A percentile compares a stretch with the other conserved stretches of the same genome.
Conservation (phyloP, 2,329 filamentous ascomycete genomes). For the Drechslerella coelobrocha region DNA sequence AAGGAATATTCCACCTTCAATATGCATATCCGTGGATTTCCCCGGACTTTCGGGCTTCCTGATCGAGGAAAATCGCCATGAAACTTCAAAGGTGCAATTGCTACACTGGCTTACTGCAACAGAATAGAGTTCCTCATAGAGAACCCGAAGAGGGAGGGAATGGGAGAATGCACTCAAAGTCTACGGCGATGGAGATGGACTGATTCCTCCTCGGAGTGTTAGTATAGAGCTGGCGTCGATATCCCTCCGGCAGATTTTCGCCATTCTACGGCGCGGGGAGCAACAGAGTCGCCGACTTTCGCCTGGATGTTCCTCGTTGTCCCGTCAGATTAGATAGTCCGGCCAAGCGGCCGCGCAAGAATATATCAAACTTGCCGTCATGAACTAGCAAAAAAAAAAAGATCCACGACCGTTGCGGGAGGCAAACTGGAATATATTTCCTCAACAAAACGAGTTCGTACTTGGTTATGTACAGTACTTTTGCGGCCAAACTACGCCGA, state of each 20-base stretch:
- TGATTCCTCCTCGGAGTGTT: neutral
- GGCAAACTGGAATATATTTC: neutral
- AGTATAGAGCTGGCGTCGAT: neutral
- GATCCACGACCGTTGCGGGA: neutral
- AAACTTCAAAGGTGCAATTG: neutral
- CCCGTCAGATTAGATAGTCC: constrained; percentile 34
- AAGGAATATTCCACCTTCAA: neutral
- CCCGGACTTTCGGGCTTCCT: constrained; percentile 28
- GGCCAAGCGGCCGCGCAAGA: constrained; percentile 14
- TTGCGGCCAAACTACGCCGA: too few species aligned
- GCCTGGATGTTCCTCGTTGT: constrained; percentile 26
- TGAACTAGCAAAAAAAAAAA: constrained; percentile 2
- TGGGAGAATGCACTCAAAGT: too few species aligned
- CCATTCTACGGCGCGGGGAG: constrained; percentile 35
- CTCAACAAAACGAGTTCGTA: too few species aligned
- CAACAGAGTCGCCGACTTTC: constrained; percentile 46
- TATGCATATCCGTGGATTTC: neutral
- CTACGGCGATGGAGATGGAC: neutral
- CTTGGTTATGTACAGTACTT: too few species aligned
- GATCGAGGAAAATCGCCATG: constrained; percentile 30
- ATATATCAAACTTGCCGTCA: neutral
- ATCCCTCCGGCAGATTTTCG: too few species aligned
- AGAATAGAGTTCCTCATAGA: too few species aligned
- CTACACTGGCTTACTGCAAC: too few species aligned
- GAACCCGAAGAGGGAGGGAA: too few species aligned